A percentile compares a stretch with the other conserved stretches of the same genome.
Conservation (phyloP, 352 stramenopile genomes). For the Pythium brachiatum region DNA sequence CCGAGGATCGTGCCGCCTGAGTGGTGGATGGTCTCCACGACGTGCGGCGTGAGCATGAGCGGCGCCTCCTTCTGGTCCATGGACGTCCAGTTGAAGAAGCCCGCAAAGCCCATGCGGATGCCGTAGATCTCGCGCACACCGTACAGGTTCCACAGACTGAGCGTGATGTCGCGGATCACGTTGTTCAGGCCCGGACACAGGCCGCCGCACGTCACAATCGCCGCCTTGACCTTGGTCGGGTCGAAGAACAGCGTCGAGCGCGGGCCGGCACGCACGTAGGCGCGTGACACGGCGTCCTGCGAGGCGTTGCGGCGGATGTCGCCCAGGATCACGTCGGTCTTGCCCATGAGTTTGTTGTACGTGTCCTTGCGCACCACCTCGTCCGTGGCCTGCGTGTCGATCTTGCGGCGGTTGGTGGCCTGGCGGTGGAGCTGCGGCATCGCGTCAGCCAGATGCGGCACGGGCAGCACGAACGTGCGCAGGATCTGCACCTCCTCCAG, state of each 20-base stretch:
- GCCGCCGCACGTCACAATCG: slow-evolving; percentile 92
- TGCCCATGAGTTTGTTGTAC: slow-evolving; percentile 87
- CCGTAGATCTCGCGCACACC: slow-evolving; percentile 81
- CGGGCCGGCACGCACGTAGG: slow-evolving; percentile 78
- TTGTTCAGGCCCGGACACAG: slow-evolving; percentile 98
- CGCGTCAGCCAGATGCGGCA: slow-evolving; percentile 71
- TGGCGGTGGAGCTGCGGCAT: slow-evolving; percentile 52
- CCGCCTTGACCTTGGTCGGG: slow-evolving; percentile 75
- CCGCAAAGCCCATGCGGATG: slow-evolving; percentile 79
- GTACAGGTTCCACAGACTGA: slow-evolving; percentile 90
- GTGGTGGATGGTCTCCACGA: slow-evolving; percentile 82
- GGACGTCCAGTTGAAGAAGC: slow-evolving; percentile 81
- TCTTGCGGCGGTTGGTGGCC: slow-evolving; percentile 70
- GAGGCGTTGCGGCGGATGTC: slow-evolving; percentile 74
- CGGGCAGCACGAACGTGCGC: slow-evolving; percentile 68
- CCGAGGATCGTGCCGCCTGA: slow-evolving; percentile 94
- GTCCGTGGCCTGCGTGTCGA: slow-evolving; percentile 64
- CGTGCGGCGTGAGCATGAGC: slow-evolving; percentile 68
- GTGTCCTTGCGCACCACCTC: slow-evolving; percentile 67
- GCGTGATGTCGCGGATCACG: slow-evolving; percentile 95
- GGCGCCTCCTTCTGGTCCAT: slow-evolving; percentile 77
- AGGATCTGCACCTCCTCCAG: slow-evolving; percentile 65
- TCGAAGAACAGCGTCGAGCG: slow-evolving; percentile 73
- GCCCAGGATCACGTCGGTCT: slow-evolving; percentile 78
- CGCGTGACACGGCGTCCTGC: slow-evolving; percentile 65